phyloP scores from a whole-genome alignment of 2,329 filamentous ascomycete genomes.

The Colletotrichum eremochloae region DNA sequence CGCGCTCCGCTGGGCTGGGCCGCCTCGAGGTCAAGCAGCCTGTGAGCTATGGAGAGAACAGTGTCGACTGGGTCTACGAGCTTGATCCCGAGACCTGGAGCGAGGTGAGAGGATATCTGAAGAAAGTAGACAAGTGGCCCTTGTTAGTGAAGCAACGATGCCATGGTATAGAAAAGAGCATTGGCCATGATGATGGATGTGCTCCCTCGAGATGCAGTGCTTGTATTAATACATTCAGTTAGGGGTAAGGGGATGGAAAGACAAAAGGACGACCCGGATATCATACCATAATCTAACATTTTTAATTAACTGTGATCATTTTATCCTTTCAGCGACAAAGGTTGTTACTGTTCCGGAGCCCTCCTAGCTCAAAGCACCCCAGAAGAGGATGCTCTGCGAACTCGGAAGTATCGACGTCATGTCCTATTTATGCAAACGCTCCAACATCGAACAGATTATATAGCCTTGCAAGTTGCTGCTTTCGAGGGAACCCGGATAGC shows the following conservation, averaged over 20 bases:
- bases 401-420: background rate
- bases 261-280: too few species aligned
- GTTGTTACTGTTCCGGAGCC: too few species aligned
- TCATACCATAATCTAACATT: too few species aligned
- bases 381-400: background rate
- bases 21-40: conserved; percentile 21
- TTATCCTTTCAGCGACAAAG: too few species aligned
- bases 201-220: background rate
- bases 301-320: too few species aligned
- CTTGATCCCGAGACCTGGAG: conserved; percentile 18
- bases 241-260: too few species aligned
- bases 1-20: conserved; percentile 16
- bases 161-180: background rate
- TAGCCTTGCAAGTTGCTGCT: background rate
- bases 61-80: conserved; percentile 13
- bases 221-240: too few species aligned
- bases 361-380: background rate
- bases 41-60: conserved; percentile 31
- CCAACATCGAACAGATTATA: background rate
- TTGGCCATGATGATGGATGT: background rate
- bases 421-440: background rate
- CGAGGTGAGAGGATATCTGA: background rate
- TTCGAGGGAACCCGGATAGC: background rate
- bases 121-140: conserved; percentile 10
- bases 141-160: background rate